Conservation (phyloP, 306 rosid species). For the Medicago lupulina region DNA sequence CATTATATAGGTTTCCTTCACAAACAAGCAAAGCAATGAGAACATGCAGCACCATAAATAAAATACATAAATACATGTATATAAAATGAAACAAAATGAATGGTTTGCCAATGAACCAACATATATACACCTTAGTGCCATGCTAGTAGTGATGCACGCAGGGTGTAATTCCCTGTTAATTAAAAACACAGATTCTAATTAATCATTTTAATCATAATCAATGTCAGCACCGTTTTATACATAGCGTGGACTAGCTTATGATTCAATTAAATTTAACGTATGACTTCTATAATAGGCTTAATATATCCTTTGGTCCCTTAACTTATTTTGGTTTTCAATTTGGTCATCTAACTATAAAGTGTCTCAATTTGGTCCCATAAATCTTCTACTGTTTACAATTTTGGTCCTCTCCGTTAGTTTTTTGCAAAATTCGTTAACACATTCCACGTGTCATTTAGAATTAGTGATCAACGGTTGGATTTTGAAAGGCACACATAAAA, state of each 20-base stretch:
- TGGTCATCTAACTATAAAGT: no score
- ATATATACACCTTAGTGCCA: constrained; percentile 21
- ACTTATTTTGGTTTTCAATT: no score
- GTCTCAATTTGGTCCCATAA: no score
- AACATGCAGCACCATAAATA: constrained; percentile 8
- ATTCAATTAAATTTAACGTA: constrained; percentile 36
- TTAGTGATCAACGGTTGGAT: no score
- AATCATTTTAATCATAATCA: constrained; percentile 45
- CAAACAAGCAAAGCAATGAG: constrained; percentile 52
- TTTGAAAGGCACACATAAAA: no score
- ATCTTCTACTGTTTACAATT: no score
- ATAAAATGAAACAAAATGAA: constrained; percentile 25
- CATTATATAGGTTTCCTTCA: constrained; percentile 57
- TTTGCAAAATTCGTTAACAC: no score
- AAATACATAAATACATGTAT: constrained; percentile 24
- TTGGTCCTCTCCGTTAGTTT: no score
- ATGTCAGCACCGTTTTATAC: constrained; percentile 47
- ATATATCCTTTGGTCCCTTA: no score
- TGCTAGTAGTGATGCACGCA: no score
- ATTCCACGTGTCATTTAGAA: no score
- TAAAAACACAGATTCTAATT: constrained; percentile 9
- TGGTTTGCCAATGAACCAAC: constrained; percentile 30
- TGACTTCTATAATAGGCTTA: background rate
- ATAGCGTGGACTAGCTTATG: constrained; percentile 45
- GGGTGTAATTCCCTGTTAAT: background rate